Conservation (phyloP, 257 asterid species). For the Penstemon davidsonii region DNA sequence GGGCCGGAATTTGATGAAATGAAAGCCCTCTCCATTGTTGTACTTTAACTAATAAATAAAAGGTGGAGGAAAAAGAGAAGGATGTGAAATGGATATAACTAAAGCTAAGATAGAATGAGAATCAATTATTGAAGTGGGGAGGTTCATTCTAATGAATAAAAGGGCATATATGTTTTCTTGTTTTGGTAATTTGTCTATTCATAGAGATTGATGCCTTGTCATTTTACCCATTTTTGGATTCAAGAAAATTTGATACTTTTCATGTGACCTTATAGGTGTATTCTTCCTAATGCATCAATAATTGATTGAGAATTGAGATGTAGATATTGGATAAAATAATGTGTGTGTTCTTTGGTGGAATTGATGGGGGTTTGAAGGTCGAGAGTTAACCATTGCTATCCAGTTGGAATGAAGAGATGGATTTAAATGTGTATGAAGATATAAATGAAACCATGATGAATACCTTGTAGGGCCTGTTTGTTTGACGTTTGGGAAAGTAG, state of each 20-base stretch:
- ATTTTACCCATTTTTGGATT: slow-evolving; percentile 20
- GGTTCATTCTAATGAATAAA: slow-evolving; percentile 15
- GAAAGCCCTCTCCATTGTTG: slow-evolving; percentile 8
- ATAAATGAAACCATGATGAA: background rate
- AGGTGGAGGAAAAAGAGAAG: background rate
- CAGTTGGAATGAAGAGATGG: background rate
- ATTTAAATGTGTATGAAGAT: background rate
- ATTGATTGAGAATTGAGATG: slow-evolving; percentile 19
- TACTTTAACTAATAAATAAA: slow-evolving; percentile 8
- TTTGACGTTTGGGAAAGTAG: too few relatives aligned
- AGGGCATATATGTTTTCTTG: slow-evolving; percentile 10
- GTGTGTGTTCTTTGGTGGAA: slow-evolving; percentile 8
- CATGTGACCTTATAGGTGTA: slow-evolving; percentile 31
- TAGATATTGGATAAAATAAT: slow-evolving; percentile 12
- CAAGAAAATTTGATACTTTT: slow-evolving; percentile 25
- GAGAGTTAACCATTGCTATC: background rate
- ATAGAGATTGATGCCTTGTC: slow-evolving; percentile 31
- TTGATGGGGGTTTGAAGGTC: slow-evolving; percentile 4
- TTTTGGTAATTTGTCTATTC: slow-evolving; percentile 23
- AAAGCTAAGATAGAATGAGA: slow-evolving; percentile 23
- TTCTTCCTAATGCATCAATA: slow-evolving; percentile 24
- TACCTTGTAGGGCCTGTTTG: background rate
- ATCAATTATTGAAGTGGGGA: slow-evolving; percentile 33
- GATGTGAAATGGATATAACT: slow-evolving; percentile 14
- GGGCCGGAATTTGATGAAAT: slow-evolving; percentile 10